Evolutionary conservation across 495 filamentous ascomycete genomes (phyloP).

Genomic region (Trichoderma parareesei): DNA sequence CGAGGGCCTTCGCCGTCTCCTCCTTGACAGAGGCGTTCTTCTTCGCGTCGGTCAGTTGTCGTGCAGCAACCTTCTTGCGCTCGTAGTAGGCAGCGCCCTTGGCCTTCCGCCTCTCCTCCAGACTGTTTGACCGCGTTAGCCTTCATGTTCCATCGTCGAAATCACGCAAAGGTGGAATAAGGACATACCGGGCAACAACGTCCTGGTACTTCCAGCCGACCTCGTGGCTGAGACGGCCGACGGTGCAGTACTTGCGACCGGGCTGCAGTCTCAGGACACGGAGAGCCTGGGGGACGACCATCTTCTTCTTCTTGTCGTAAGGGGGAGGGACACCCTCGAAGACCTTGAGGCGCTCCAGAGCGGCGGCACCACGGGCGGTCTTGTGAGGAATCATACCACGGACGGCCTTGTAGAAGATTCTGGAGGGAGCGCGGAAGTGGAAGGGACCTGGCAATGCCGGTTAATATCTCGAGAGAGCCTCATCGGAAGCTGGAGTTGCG

Average conservation of each 20-base stretch:
- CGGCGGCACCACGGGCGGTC: conserved; percentile 92
- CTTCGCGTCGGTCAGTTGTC: conserved; percentile 82
- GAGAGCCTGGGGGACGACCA: conserved; percentile 97
- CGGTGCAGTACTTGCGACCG: conserved; percentile 98
- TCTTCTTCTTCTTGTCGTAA: conserved; percentile 99
- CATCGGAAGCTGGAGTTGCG: conserved; percentile 6
- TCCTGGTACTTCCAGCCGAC: conserved; percentile 99
- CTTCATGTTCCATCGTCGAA: conserved; percentile 14
- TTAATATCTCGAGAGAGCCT: neutral
- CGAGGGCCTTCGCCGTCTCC: conserved; percentile 48
- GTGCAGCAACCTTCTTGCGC: conserved; percentile 92
- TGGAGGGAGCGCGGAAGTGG: conserved; percentile 97
- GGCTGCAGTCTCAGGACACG: conserved; percentile 91
- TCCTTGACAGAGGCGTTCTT: conserved; percentile 81
- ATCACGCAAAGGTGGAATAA: neutral
- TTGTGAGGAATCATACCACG: conserved; percentile 99
- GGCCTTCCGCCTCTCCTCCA: conserved; percentile 98
- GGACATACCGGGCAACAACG: conserved; percentile 85
- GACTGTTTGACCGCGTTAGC: conserved; percentile 51
- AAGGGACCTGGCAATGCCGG: conserved; percentile 64
- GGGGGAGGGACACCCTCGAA: conserved; percentile 99
- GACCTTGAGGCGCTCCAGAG: conserved; percentile 95
- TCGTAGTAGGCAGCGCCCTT: conserved; percentile 99
- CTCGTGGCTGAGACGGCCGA: conserved; percentile 94
- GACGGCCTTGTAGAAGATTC: conserved; percentile 99